Base-by-base conservation (phyloP, 306 rosid genomes). In the Vigna reflexopilosa region DNA sequence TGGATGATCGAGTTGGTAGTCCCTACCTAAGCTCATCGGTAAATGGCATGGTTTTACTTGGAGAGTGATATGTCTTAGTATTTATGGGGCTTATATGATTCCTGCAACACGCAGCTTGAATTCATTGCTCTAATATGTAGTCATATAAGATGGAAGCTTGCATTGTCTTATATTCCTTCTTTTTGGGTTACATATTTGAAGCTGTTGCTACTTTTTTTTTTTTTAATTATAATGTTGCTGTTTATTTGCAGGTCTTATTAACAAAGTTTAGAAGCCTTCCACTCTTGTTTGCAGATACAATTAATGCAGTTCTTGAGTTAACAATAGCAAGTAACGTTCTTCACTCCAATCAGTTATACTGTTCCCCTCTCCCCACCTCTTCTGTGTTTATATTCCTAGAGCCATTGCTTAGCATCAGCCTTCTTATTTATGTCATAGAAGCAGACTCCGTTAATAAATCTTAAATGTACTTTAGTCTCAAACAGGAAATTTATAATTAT, bases 191-290 rank as follows among this genome's bases (percentile, higher is more conserved):
- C 58, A 3, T 38, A 22, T 50, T 50, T 47, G 69, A 49, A 34
- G 55, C 19, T 56, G 36, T 17, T 81, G 64, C 30, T 49, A 2
- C 34, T 45, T 40, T 42, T 19, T 61, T 19, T 61, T 3, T 30
- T 61, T 7, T 30, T 30, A 61, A 4, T 57, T 13, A 15, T 70
- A 20, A 15, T 22, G 13, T 5, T 44, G 17, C 67, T 77, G 44
- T 57, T 81, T 52, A 11, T 57, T 70, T 85, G 72, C 83, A 95
- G 99, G 98, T 95, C 34, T 42, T 80, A 64, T 82, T 93, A 45
- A 95, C 94, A 72, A 88, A 77, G 80, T 93, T 93, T 79, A 85
- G 86, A 85, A 93, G 99, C 88, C 91, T 96, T 58, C 99, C 98
- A 4, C 98, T 97, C 0, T 90, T 93, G 91, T 93, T 93, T 49